Conservation (phyloP, 345 rosid genomes). For the Microthlaspi erraticum region DNA sequence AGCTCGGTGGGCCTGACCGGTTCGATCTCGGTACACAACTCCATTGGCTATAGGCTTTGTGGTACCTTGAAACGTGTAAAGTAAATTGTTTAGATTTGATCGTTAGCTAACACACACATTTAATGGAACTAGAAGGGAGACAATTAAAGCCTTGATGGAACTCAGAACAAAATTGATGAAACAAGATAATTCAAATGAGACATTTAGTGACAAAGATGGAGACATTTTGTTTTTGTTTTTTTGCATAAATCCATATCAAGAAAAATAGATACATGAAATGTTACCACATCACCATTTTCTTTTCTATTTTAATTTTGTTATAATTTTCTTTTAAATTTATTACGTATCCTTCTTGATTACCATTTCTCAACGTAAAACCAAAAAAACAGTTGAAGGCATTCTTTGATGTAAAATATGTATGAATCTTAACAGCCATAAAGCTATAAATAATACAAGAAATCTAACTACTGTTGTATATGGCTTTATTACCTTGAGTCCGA, state of each 20-base stretch:
- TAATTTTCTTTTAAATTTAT: no score
- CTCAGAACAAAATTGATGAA: background rate
- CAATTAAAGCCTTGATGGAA: background rate
- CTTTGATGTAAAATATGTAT: no score
- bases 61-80: constrained; percentile 30
- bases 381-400: no score
- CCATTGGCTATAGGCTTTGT: constrained; percentile 59
- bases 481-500: constrained; percentile 40
- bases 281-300: no score
- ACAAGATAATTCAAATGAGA: background rate
- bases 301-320: no score
- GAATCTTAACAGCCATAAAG: no score
- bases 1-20: constrained; percentile 52
- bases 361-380: no score
- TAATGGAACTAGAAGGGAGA: background rate
- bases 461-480: no score
- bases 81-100: constrained; percentile 3
- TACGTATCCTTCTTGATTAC: no score
- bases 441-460: no score
- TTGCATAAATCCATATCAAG: no score
- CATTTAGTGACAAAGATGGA: background rate
- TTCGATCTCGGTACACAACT: constrained; percentile 55
- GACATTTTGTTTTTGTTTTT: background rate
- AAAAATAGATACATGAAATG: no score
- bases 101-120: background rate